phyloP scores from a whole-genome alignment of 2,329 filamentous ascomycete species.

The Trichoderma asperellum region DNA sequence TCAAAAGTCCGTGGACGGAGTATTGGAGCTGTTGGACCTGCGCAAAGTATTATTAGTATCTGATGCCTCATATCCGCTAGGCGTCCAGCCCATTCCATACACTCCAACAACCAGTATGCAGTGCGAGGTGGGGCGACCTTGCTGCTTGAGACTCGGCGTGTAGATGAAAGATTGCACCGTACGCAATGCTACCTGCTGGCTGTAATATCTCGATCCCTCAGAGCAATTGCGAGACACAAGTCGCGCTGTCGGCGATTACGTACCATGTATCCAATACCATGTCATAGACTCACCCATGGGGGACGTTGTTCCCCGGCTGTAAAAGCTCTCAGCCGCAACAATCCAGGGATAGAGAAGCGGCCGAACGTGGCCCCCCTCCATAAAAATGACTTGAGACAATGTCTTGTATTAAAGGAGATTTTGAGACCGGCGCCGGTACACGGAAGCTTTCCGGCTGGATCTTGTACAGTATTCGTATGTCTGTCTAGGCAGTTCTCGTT shows the following conservation, averaged over 20 bases:
- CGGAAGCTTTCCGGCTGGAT: constrained; percentile 13
- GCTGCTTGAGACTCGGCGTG: background rate
- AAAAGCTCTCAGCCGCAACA: background rate
- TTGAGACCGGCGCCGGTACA: background rate
- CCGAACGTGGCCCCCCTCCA: background rate
- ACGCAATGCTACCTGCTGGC: background rate
- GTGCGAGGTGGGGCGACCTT: background rate
- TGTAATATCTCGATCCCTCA: background rate
- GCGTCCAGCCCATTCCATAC: background rate
- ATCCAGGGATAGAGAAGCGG: background rate
- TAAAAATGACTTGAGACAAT: background rate
- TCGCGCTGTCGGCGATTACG: background rate
- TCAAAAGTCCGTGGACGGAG: background rate
- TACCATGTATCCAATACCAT: background rate
- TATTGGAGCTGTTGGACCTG: background rate
- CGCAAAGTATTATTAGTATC: background rate
- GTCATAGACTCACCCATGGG: background rate
- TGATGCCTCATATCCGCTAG: background rate
- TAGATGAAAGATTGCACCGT: background rate
- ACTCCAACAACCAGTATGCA: background rate
- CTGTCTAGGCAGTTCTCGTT: background rate
- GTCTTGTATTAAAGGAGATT: background rate
- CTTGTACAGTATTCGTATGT: background rate
- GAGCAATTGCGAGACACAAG: background rate
- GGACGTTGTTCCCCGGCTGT: background rate